Evolutionary conservation across 306 rosid genomes (phyloP).

Genomic region (Macrotyloma uniflorum): DNA sequence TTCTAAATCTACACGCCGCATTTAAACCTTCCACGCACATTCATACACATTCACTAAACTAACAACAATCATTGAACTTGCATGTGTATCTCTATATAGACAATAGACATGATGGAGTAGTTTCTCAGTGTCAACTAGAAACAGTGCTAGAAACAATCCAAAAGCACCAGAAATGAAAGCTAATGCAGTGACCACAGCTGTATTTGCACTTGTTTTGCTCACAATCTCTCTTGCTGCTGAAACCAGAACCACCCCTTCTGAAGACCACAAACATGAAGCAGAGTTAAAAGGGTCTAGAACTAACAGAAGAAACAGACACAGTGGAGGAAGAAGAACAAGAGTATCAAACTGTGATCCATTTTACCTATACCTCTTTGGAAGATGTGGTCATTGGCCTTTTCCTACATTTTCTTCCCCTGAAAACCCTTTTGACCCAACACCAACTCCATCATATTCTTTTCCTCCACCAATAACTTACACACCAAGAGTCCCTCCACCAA

Average conservation of each 20-base stretch:
- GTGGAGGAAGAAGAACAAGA: constrained; percentile 33
- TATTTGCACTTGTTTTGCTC: constrained; percentile 51
- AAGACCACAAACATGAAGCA: constrained; percentile 39
- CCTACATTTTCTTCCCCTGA: constrained; percentile 61
- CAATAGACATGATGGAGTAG: background rate
- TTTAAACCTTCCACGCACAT: constrained; percentile 29
- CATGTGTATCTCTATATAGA: background rate
- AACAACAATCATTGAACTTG: background rate
- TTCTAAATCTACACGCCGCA: constrained; percentile 26
- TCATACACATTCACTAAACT: background rate
- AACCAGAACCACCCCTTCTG: constrained; percentile 24
- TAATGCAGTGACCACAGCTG: constrained; percentile 32
- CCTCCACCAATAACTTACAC: background rate
- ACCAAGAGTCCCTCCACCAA: background rate
- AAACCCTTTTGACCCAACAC: constrained; percentile 71
- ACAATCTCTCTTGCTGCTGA: constrained; percentile 44
- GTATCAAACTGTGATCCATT: constrained; percentile 66
- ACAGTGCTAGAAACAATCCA: background rate
- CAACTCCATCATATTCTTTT: constrained; percentile 38
- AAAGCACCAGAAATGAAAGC: constrained; percentile 59
- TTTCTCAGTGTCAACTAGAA: background rate
- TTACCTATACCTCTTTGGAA: constrained; percentile 58
- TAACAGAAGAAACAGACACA: constrained; percentile 1
- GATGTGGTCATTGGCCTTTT: constrained; percentile 85
- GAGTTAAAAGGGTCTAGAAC: constrained; percentile 37